These are phyloP conservation scores for Rubia tinctorum DNA, from an alignment of 305 asterid genomes.

Conservation along the genomic window DNA sequence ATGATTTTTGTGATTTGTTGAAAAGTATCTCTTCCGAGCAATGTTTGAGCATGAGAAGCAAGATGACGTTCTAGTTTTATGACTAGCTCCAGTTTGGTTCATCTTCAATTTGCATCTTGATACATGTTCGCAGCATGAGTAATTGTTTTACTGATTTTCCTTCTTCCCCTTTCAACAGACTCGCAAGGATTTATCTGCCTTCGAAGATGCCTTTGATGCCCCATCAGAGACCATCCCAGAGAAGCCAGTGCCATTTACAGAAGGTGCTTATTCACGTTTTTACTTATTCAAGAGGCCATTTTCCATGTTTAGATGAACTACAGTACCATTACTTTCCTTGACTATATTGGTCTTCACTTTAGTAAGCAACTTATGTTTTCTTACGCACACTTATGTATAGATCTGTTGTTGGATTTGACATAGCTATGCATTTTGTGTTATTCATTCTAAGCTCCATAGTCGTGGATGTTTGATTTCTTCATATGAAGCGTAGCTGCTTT, in stretches of 20 bases:
- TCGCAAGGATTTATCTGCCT: conserved; percentile 13
- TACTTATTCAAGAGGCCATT: no score
- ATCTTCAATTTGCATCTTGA: neutral
- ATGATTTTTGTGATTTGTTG: neutral
- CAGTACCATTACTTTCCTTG: no score
- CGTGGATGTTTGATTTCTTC: no score
- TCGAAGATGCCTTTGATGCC: conserved; percentile 12
- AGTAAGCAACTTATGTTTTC: no score
- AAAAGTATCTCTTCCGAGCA: neutral
- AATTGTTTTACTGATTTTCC: neutral
- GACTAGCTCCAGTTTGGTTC: neutral
- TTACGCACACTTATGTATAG: no score
- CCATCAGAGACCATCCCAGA: conserved; percentile 10
- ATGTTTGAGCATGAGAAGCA: neutral
- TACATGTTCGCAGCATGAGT: neutral
- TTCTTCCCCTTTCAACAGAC: neutral
- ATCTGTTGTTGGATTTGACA: no score
- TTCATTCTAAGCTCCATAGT: no score
- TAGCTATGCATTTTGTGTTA: no score
- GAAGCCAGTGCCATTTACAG: conserved; percentile 11
- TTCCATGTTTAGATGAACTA: no score
- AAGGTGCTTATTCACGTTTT: neutral
- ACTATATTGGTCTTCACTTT: no score
- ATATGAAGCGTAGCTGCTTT: no score
- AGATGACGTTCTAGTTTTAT: neutral